A percentile compares a stretch with the other conserved stretches of the same genome.
These are phyloP conservation scores for Linum usitatissimum DNA, from an alignment of 345 rosid genomes.

Conservation along the genomic window DNA sequence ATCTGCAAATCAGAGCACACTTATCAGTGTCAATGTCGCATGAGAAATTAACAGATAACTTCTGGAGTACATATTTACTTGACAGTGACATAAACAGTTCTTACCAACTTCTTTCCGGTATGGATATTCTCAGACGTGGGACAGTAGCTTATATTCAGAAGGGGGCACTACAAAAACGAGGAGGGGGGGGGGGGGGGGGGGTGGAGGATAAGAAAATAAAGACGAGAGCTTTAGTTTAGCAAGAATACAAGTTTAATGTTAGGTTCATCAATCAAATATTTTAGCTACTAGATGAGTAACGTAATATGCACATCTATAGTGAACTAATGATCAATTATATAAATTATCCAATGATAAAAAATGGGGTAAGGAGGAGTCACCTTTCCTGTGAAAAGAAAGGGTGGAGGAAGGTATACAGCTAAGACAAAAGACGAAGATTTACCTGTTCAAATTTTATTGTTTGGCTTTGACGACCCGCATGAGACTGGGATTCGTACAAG, in stretches of 20 bases:
- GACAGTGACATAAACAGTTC: neutral
- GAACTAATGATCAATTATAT: neutral
- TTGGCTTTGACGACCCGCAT: neutral
- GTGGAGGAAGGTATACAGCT: neutral
- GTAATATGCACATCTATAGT: neutral
- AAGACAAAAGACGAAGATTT: slow-evolving; percentile 7
- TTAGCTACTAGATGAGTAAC: neutral
- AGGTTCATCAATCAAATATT: too few relatives aligned
- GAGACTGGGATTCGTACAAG: slow-evolving; percentile 11
- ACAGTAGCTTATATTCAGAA: slow-evolving; percentile 38
- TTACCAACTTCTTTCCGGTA: slow-evolving; percentile 21
- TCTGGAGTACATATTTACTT: neutral
- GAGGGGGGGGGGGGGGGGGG: too few relatives aligned
- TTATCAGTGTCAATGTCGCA: neutral
- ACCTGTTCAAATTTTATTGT: slow-evolving; percentile 34
- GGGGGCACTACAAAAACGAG: slow-evolving; percentile 24
- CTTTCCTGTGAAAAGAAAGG: neutral
- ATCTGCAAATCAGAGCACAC: neutral
- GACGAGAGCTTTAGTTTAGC: neutral
- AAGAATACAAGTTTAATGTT: neutral
- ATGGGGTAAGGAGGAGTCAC: neutral
- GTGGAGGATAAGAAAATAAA: neutral
- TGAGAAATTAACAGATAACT: neutral
- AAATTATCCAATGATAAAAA: neutral
- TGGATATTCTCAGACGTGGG: slow-evolving; percentile 35